These are phyloP conservation scores for Alternaria angustiovoidea DNA, from an alignment of 2,329 filamentous ascomycete genomes.

Conservation along the genomic window DNA sequence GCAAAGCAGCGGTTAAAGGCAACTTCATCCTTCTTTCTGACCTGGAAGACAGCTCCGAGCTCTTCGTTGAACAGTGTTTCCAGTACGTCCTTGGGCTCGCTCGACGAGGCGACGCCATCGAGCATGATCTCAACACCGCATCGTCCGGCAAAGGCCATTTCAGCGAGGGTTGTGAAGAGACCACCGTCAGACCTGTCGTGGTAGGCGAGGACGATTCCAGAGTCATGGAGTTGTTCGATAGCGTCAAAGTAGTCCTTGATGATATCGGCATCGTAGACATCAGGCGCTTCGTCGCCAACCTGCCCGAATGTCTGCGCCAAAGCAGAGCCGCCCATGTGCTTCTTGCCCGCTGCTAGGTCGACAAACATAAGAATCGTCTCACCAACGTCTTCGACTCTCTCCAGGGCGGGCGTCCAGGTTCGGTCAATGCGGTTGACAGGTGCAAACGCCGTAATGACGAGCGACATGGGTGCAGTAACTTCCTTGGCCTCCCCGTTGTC, in stretches of 20 bases:
- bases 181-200: conserved; percentile 95
- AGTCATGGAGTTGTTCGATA: conserved; percentile 71
- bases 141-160: conserved; percentile 98
- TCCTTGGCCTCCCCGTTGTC: conserved; percentile 73
- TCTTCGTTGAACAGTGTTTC: conserved; percentile 94
- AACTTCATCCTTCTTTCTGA: conserved; percentile 82
- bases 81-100: conserved; percentile 70
- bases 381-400: conserved; percentile 83
- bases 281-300: conserved; percentile 83
- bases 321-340: conserved; percentile 87
- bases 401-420: conserved; percentile 93
- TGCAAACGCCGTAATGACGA: conserved; percentile 90
- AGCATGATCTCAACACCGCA: conserved; percentile 87
- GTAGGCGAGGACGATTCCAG: conserved; percentile 83
- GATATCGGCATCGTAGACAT: conserved; percentile 81
- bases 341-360: conserved; percentile 82
- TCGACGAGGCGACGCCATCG: conserved; percentile 72
- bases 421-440: conserved; percentile 81
- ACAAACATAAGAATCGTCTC: conserved; percentile 90
- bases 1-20: conserved; percentile 91
- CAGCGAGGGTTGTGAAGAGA: conserved; percentile 85
- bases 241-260: conserved; percentile 94
- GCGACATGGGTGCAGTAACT: conserved; percentile 89
- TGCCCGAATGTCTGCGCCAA: conserved; percentile 89
- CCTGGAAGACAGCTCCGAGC: conserved; percentile 93